Percentiles rank a stretch among this genome's conserved stretches.
phyloP scores from a whole-genome alignment of 768 basidiomycete genomes.

The Naganishia randhawae region DNA sequence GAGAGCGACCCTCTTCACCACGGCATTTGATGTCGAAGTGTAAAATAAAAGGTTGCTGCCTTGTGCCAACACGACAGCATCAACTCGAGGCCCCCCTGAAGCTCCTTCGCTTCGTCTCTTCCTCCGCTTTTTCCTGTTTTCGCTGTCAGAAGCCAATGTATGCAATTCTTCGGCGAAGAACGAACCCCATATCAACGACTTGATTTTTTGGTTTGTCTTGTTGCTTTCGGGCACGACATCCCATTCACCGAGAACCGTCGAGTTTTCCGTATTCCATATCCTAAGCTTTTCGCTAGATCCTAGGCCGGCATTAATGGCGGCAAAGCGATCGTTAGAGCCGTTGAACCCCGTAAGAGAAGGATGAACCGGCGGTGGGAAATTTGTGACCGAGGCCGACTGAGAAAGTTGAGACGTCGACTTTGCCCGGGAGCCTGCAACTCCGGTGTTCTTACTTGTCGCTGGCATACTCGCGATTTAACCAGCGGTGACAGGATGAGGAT shows the following conservation, averaged over 20 bases:
- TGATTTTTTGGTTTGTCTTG: slow-evolving; percentile 9
- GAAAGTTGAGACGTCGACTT: slow-evolving; percentile 34
- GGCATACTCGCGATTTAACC: neutral
- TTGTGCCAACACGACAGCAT: slow-evolving; percentile 17
- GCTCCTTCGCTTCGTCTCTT: slow-evolving; percentile 11
- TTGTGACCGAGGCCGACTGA: slow-evolving; percentile 31
- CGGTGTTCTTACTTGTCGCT: neutral
- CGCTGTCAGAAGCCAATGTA: neutral
- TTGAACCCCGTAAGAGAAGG: slow-evolving; percentile 44
- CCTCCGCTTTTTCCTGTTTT: slow-evolving; percentile 23
- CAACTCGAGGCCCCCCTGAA: slow-evolving; percentile 6
- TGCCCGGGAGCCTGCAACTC: slow-evolving; percentile 33
- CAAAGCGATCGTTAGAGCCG: slow-evolving; percentile 40
- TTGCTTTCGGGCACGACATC: slow-evolving; percentile 36
- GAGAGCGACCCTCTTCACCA: slow-evolving; percentile 27
- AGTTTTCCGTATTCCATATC: slow-evolving; percentile 44
- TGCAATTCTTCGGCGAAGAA: neutral
- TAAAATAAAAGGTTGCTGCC: slow-evolving; percentile 9
- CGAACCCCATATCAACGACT: slow-evolving; percentile 16
- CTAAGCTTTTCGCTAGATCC: slow-evolving; percentile 42
- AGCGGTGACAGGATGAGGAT: neutral
- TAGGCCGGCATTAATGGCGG: slow-evolving; percentile 41
- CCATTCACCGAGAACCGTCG: slow-evolving; percentile 43
- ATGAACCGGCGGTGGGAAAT: slow-evolving; percentile 41
- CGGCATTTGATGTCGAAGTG: slow-evolving; percentile 25